A percentile compares a stretch with the other conserved stretches of the same genome.
Evolutionary conservation across 352 stramenopile species (phyloP).

Genomic region (Globisporangium mamillatum): DNA sequence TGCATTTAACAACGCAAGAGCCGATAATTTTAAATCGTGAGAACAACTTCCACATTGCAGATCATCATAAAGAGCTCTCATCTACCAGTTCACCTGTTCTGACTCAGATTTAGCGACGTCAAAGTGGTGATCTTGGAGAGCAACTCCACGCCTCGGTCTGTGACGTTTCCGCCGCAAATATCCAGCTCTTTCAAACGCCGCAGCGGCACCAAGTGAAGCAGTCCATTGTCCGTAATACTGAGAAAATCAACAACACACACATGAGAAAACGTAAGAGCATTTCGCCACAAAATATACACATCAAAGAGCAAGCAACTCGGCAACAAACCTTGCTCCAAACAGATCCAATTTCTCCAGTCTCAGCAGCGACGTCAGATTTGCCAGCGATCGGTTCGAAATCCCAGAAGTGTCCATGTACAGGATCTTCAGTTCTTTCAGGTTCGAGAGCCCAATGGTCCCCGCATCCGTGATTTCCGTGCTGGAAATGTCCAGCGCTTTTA

Average conservation of each 20-base stretch:
- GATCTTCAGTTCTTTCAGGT: conserved; percentile 50
- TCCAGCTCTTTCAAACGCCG: conserved; percentile 52
- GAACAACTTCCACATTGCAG: background rate
- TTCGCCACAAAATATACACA: background rate
- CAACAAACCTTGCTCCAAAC: conserved; percentile 62
- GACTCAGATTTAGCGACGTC: conserved; percentile 75
- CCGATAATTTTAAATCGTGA: background rate
- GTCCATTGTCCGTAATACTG: conserved; percentile 68
- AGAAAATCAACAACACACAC: background rate
- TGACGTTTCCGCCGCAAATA: conserved; percentile 68
- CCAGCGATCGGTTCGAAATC: conserved; percentile 64
- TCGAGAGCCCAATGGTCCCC: conserved; percentile 43
- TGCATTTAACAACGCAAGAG: background rate
- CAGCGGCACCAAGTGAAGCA: conserved; percentile 58
- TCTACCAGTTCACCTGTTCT: conserved; percentile 51
- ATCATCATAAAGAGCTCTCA: background rate
- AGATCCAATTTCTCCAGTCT: conserved; percentile 62
- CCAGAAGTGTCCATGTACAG: conserved; percentile 61
- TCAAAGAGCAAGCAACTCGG: conserved; percentile 2
- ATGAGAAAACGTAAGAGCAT: background rate
- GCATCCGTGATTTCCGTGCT: conserved; percentile 68
- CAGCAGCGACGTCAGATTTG: conserved; percentile 48
- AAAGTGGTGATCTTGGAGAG: conserved; percentile 76
- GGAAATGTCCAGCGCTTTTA: conserved; percentile 64
- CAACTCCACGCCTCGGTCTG: conserved; percentile 62